Evolutionary conservation across 1,284 basidiomycete species (phyloP).

Genomic region (Cutaneotrichosporon cyanovorans): DNA sequence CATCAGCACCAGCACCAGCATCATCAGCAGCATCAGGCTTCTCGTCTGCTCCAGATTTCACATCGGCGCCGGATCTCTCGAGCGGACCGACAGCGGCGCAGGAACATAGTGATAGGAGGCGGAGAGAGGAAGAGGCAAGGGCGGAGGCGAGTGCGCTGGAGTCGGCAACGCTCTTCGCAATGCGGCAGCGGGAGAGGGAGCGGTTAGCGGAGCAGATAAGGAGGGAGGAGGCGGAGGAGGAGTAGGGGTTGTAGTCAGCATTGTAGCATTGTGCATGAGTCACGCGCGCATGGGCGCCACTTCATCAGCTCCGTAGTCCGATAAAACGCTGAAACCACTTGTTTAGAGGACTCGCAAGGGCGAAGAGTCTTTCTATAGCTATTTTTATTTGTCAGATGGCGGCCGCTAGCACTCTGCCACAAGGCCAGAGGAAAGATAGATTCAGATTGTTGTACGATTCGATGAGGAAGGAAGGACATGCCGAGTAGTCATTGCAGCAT

Average conservation of each 20-base stretch:
- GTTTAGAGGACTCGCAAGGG: too few relatives aligned
- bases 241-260: background rate
- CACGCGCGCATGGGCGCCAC: too few relatives aligned
- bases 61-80: constrained; percentile 20
- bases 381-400: too few relatives aligned
- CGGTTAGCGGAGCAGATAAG: constrained; percentile 64
- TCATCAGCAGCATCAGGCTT: constrained; percentile 20
- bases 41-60: constrained; percentile 23
- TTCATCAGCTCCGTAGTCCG: too few relatives aligned
- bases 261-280: too few relatives aligned
- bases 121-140: constrained; percentile 10
- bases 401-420: too few relatives aligned
- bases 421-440: too few relatives aligned
- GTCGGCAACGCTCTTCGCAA: constrained; percentile 67
- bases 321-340: too few relatives aligned
- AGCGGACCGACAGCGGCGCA: background rate
- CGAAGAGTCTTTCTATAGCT: too few relatives aligned
- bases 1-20: background rate
- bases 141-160: constrained; percentile 58
- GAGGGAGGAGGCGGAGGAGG: constrained; percentile 33
- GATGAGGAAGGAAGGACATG: too few relatives aligned
- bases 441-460: too few relatives aligned
- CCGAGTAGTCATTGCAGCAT: too few relatives aligned
- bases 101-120: constrained; percentile 11
- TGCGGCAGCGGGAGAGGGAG: constrained; percentile 57